phyloP scores from a whole-genome alignment of 345 rosid species.

The Conringia planisiliqua region DNA sequence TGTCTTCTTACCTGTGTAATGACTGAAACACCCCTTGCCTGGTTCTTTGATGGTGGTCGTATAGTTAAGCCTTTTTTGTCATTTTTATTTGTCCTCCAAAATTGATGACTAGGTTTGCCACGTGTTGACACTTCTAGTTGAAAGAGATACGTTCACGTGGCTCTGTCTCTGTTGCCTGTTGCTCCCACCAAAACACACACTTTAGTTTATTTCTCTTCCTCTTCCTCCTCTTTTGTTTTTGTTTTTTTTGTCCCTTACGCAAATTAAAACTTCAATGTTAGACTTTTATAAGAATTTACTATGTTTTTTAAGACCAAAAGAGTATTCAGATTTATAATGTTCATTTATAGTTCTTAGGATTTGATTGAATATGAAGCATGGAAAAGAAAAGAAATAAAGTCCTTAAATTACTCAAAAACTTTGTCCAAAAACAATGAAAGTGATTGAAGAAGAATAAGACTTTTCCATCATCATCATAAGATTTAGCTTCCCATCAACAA shows the following conservation, averaged over 20 bases:
- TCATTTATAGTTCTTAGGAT: constrained; percentile 5
- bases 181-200: constrained; percentile 27
- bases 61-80: neutral
- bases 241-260: neutral
- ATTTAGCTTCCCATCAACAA: constrained; percentile 27
- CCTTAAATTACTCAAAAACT: constrained; percentile 5
- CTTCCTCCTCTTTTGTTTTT: neutral
- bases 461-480: constrained; percentile 8
- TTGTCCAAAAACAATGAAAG: constrained; percentile 26
- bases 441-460: constrained; percentile 24
- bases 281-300: neutral
- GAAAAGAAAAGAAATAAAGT: neutral
- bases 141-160: constrained; percentile 40
- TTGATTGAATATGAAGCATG: neutral
- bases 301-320: neutral
- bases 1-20: neutral
- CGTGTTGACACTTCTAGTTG: constrained; percentile 30
- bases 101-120: constrained; percentile 35
- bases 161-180: constrained; percentile 31
- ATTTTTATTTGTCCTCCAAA: neutral
- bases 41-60: neutral
- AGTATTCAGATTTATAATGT: neutral
- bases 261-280: neutral
- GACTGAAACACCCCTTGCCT: neutral
- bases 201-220: neutral